Conservation (phyloP, 148 eudicot species). For the Amaranthus hypochondriacus region DNA sequence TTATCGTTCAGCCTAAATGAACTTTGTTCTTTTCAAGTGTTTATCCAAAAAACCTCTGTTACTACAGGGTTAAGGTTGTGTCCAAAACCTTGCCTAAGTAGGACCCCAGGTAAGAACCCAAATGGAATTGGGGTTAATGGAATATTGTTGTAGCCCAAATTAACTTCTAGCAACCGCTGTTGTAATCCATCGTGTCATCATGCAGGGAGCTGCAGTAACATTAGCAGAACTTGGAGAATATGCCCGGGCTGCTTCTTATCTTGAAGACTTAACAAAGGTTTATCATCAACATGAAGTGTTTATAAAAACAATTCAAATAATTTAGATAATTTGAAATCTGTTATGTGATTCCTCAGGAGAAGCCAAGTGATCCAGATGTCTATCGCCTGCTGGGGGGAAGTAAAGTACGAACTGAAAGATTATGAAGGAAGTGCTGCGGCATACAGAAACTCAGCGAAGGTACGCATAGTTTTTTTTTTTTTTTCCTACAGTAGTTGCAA, state of each 20-base stretch:
- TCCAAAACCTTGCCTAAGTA: too few species aligned
- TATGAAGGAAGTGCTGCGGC: slow-evolving; percentile 82
- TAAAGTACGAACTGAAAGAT: slow-evolving; percentile 80
- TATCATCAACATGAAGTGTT: slow-evolving; percentile 9
- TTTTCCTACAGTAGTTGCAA: not conserved
- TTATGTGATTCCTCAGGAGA: slow-evolving; percentile 47
- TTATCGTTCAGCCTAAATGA: too few species aligned
- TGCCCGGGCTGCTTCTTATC: slow-evolving; percentile 58
- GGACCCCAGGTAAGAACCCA: too few species aligned
- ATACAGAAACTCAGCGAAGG: slow-evolving; percentile 73
- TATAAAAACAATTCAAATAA: slow-evolving; percentile 6
- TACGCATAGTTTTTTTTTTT: slow-evolving; percentile 21
- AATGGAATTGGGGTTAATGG: too few species aligned
- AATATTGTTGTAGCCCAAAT: not conserved
- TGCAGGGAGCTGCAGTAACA: slow-evolving; percentile 87
- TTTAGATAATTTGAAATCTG: slow-evolving; percentile 14
- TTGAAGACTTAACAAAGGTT: slow-evolving; percentile 84
- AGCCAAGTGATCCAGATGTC: slow-evolving; percentile 75
- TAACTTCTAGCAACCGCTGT: not conserved
- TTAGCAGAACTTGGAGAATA: slow-evolving; percentile 73
- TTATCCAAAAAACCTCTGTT: too few species aligned
- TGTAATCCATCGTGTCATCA: slow-evolving; percentile 14
- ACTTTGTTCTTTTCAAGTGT: too few species aligned
- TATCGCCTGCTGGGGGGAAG: slow-evolving; percentile 90
- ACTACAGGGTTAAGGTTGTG: too few species aligned